Evolutionary conservation across 2,329 filamentous ascomycete genomes (phyloP).

Genomic region (Colletotrichum tropicicola): DNA sequence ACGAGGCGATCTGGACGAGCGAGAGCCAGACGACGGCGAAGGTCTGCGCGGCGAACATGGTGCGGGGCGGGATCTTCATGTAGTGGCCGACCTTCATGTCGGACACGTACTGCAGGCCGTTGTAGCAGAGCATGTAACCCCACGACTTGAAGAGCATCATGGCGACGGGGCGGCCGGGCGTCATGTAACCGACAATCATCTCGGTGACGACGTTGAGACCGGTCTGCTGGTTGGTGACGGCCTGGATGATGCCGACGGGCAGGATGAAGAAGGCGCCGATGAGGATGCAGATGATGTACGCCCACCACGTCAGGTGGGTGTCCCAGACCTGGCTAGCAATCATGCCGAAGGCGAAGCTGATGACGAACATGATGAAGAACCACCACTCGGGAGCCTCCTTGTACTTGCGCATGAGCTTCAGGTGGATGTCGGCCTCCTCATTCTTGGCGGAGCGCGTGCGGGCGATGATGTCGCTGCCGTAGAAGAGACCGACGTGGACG

Average conservation of each 20-base stretch:
- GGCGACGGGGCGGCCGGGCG: conserved; percentile 55
- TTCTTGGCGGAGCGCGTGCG: conserved; percentile 41
- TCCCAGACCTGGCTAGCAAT: conserved; percentile 44
- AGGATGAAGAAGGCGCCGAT: conserved; percentile 51
- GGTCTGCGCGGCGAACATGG: conserved; percentile 55
- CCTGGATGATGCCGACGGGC: conserved; percentile 55
- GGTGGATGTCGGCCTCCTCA: conserved; percentile 60
- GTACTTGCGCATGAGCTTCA: conserved; percentile 65
- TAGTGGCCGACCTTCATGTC: conserved; percentile 63
- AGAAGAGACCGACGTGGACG: conserved; percentile 60
- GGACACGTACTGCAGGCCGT: conserved; percentile 55
- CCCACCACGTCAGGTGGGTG: conserved; percentile 55
- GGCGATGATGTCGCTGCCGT: conserved; percentile 56
- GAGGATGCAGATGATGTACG: conserved; percentile 48
- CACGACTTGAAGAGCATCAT: conserved; percentile 61
- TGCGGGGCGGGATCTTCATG: conserved; percentile 62
- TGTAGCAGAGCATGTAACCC: conserved; percentile 55
- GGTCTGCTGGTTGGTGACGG: conserved; percentile 58
- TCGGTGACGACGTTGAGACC: conserved; percentile 59
- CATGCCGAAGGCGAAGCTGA: conserved; percentile 60
- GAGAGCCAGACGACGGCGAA: conserved; percentile 51
- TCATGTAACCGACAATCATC: conserved; percentile 58
- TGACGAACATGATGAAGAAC: conserved; percentile 56
- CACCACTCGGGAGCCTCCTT: conserved; percentile 65
- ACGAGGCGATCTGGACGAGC: conserved; percentile 46